Base-by-base conservation (phyloP, 1,284 basidiomycete species). In the Cryptococcus sp. region DNA sequence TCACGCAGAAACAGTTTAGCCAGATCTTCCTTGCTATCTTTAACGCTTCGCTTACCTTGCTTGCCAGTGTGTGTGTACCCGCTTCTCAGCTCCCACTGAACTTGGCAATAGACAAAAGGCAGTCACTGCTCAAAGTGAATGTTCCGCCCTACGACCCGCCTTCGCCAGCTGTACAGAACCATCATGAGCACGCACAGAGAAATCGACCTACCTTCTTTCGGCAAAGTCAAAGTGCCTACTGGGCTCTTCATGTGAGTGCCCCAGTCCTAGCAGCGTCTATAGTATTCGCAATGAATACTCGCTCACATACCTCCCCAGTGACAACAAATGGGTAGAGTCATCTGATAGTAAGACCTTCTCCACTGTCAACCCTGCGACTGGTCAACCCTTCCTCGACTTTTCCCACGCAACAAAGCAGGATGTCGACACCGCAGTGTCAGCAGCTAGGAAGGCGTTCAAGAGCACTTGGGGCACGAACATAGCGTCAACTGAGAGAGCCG, bases 391-490 rank as follows among this genome's bases (percentile, higher is more conserved):
- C 13, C 57, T 71, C 55, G 65, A 70, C 51, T 70, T 75, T 51
- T 50, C 68, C 2, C 68, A 73, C 50, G 76, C 73, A 1, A 55
- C 62, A 10, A 57, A 61, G 19, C 69, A 86, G 75, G 92, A 94
- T 76, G 87, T 94, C 66, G 88, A 94, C 72, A 72, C 81, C 45
- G 92, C 92, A 8, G 92, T 94, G 50, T 83, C 84, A 22, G 89
- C 91, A 17, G 93, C 93, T 30, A 85, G 92, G 64, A 81, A 85
- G 54, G 72, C 93, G 5, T 92, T 91, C 82, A 86, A 88, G 61
- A 90, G 87, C 7, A 87, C 88, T 30, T 96, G 93, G 93, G 93
- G 93, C 17, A 88, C 88, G 77, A 91, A 92, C 65, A 84, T 89
- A 54, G 86, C 90, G 15, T 90, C 89, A 39, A 84, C 87, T 55